Evolutionary conservation across 1,139 yeast species (phyloP), one percentile per base, ranked within the genome.

Genomic region (Yamadazyma spencermartinsiae): DNA sequence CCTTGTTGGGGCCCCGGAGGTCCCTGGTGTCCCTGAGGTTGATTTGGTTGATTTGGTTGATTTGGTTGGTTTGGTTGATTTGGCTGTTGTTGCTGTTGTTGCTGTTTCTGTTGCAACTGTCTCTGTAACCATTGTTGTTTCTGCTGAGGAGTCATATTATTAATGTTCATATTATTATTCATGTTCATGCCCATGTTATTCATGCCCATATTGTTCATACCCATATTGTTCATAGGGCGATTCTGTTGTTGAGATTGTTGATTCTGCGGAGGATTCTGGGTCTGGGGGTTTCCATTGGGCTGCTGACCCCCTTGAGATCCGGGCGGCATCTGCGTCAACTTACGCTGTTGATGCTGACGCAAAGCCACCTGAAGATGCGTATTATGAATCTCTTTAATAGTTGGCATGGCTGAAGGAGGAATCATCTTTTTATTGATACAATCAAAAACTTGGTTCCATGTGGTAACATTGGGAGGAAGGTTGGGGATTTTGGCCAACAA

Each of bases 371-470:
- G 64, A 43, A 58, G 60, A 57, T 84, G 89, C 33, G 81, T 68
- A 31, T 72, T 68, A 53, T 83, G 84, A 7, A 81, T 79, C 40
- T 79, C 82, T 52, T 76, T 79, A 40, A 84, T 76, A 25, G 74
- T 59, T 4, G 76, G 74, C 62, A 82, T 61, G 16, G 75, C 73
- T 15, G 76, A 70, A 4, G 72, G 72, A 1, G 85, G 78, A 21
- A 85, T 64, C 37, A 76, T 67, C 40, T 77, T 80, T 46, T 78
- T 76, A 43, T 75, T 77, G 37, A 85, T 72, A 49, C 85, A 74
- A 38, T 84, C 87, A 56, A 85, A 81, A 19, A 89, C 79, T 56
- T 84, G 90, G 31, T 79, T 76, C 96, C 96, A 88, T 4, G 95
- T 86, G 46, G 77, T 82, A 28, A 82, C 82, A 38, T 82, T 85